Percentiles rank a stretch among this genome's conserved stretches.
These are phyloP conservation scores for Tricholoma sp. DNA, from an alignment of 768 basidiomycete genomes.

Conservation along the genomic window DNA sequence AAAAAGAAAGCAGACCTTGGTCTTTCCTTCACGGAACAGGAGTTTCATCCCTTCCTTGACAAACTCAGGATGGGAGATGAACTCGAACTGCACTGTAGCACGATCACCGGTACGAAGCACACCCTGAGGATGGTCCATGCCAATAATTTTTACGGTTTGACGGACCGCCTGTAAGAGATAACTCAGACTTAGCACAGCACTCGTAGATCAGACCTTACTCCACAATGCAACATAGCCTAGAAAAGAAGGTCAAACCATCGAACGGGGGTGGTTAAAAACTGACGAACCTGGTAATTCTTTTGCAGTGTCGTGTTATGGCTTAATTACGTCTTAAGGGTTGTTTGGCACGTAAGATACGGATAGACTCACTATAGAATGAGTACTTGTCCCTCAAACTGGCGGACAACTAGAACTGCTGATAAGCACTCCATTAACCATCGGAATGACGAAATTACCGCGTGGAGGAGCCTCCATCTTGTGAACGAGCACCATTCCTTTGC, in stretches of 20 bases:
- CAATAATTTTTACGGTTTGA: slow-evolving; percentile 88
- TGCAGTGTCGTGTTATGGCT: slow-evolving; percentile 93
- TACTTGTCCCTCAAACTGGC: slow-evolving; percentile 89
- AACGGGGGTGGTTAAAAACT: neutral
- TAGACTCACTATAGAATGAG: slow-evolving; percentile 80
- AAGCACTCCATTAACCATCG: neutral
- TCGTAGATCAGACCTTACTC: slow-evolving; percentile 40
- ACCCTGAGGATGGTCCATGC: slow-evolving; percentile 85
- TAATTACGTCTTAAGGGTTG: neutral
- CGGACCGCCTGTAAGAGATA: slow-evolving; percentile 60
- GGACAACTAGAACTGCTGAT: slow-evolving; percentile 47
- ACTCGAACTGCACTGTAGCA: slow-evolving; percentile 92
- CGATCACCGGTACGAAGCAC: slow-evolving; percentile 92
- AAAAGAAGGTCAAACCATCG: neutral
- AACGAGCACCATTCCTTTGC: slow-evolving; percentile 95
- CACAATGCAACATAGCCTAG: slow-evolving; percentile 91
- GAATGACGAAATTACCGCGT: slow-evolving; percentile 42
- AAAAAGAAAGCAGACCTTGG: slow-evolving; percentile 76
- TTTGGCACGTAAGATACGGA: neutral
- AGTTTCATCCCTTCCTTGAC: slow-evolving; percentile 92
- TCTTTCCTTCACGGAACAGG: slow-evolving; percentile 92
- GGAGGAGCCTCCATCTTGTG: slow-evolving; percentile 76
- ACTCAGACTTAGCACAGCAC: slow-evolving; percentile 3
- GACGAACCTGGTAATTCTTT: slow-evolving; percentile 80
- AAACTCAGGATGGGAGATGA: slow-evolving; percentile 88